Evolutionary conservation across 139 green algal species (phyloP).

Genomic region (Dunaliella sp.): DNA sequence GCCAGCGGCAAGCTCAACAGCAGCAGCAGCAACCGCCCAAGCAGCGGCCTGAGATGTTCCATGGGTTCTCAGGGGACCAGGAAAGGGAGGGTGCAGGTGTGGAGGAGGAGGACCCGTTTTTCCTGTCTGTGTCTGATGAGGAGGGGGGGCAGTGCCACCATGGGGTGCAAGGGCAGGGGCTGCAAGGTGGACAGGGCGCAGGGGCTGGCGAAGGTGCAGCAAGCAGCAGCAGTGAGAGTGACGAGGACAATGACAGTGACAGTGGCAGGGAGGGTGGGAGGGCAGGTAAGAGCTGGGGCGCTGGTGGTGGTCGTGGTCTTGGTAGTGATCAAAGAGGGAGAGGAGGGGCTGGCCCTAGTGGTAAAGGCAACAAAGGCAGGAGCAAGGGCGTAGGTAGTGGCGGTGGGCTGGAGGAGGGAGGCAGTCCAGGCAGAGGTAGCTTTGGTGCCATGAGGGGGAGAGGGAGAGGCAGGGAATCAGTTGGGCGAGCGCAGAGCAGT

Average conservation of each 20-base stretch:
- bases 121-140: background rate
- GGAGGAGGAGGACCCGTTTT: background rate
- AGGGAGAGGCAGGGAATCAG: background rate
- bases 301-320: too few species aligned
- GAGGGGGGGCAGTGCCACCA: conserved; percentile 4
- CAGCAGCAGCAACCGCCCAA: background rate
- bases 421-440: too few species aligned
- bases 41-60: background rate
- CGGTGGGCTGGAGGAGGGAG: too few species aligned
- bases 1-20: conserved; percentile 14
- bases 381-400: too few species aligned
- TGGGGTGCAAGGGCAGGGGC: background rate
- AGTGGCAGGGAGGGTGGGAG: background rate
- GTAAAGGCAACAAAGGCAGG: too few species aligned
- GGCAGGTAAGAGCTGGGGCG: background rate
- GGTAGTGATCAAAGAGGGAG: too few species aligned
- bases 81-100: background rate
- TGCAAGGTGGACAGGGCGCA: background rate
- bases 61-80: background rate
- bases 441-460: background rate
- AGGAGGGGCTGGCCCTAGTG: too few species aligned
- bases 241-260: background rate
- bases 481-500: background rate
- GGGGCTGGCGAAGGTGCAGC: background rate
- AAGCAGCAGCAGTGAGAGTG: conserved; percentile 1